Evolutionary conservation across 1,284 basidiomycete genomes (phyloP).

Genomic region (Trametes hirsuta): DNA sequence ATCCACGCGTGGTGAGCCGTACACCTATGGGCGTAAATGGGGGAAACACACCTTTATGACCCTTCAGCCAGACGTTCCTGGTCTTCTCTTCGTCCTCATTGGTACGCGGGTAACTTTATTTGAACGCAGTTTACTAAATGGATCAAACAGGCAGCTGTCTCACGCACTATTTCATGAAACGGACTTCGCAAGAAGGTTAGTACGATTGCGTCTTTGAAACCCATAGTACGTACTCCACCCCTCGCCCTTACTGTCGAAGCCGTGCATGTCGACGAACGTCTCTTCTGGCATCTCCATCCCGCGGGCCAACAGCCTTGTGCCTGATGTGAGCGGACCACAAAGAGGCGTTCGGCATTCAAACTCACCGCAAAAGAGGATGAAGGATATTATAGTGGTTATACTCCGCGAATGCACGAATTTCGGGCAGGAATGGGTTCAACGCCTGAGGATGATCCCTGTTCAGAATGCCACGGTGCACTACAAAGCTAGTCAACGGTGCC

Average conservation of each 20-base stretch:
- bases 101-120: constrained; percentile 44
- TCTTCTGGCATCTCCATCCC: constrained; percentile 41
- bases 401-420: constrained; percentile 54
- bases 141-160: background rate
- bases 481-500: background rate
- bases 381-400: constrained; percentile 55
- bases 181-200: constrained; percentile 36
- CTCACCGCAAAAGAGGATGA: constrained; percentile 50
- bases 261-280: constrained; percentile 37
- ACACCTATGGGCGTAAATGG: background rate
- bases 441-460: constrained; percentile 50
- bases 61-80: constrained; percentile 44
- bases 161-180: constrained; percentile 60
- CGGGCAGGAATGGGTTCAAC: constrained; percentile 56
- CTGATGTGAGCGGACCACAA: background rate
- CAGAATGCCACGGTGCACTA: constrained; percentile 51
- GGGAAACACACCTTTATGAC: constrained; percentile 52
- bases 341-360: too few relatives aligned
- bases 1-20: background rate
- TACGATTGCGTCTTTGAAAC: background rate
- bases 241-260: constrained; percentile 34
- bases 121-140: background rate
- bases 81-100: constrained; percentile 58
- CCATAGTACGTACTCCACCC: constrained; percentile 31
- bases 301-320: constrained; percentile 48